A percentile compares a stretch with the other conserved stretches of the same genome.
Evolutionary conservation across 225 moss, liverwort and hornwort genomes (phyloP).

Genomic region (Marchantia paleacea): DNA sequence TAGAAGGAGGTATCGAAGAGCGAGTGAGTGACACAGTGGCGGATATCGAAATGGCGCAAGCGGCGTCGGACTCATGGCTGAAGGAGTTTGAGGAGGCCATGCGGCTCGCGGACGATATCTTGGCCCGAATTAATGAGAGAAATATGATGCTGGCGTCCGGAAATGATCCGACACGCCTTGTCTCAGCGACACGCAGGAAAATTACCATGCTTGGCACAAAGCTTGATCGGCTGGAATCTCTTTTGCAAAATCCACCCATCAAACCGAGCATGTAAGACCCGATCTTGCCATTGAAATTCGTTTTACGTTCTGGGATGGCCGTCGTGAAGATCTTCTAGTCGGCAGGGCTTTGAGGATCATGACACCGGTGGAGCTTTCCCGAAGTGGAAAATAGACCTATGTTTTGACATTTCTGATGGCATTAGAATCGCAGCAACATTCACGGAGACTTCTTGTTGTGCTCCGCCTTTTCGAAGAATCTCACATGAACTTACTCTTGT

Average conservation of each 20-base stretch:
- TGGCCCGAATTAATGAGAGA: slow-evolving; percentile 72
- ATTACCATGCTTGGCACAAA: slow-evolving; percentile 80
- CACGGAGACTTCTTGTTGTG: not conserved
- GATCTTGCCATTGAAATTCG: not conserved
- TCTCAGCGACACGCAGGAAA: slow-evolving; percentile 71
- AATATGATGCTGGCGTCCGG: slow-evolving; percentile 60
- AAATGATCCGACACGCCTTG: slow-evolving; percentile 61
- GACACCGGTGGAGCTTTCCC: no score
- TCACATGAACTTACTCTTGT: not conserved
- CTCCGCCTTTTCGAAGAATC: not conserved
- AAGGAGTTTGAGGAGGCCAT: slow-evolving; percentile 87
- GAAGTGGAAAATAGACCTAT: not conserved
- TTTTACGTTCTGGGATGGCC: not conserved
- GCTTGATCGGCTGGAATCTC: slow-evolving; percentile 77
- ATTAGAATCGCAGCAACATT: not conserved
- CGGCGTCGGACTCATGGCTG: slow-evolving; percentile 78
- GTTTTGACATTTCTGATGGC: not conserved
- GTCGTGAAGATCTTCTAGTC: not conserved
- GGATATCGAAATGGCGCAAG: slow-evolving; percentile 52
- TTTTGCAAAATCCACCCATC: slow-evolving; percentile 47
- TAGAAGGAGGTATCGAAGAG: slow-evolving; percentile 1
- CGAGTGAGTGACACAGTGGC: slow-evolving; percentile 29
- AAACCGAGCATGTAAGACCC: slow-evolving; percentile 47
- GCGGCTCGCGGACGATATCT: slow-evolving; percentile 69
- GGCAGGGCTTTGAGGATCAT: not conserved